Percentiles rank a stretch among this genome's conserved stretches.
These are phyloP conservation scores for Zalaria sp. DNA, from an alignment of 2,329 filamentous ascomycete species.

Conservation along the genomic window DNA sequence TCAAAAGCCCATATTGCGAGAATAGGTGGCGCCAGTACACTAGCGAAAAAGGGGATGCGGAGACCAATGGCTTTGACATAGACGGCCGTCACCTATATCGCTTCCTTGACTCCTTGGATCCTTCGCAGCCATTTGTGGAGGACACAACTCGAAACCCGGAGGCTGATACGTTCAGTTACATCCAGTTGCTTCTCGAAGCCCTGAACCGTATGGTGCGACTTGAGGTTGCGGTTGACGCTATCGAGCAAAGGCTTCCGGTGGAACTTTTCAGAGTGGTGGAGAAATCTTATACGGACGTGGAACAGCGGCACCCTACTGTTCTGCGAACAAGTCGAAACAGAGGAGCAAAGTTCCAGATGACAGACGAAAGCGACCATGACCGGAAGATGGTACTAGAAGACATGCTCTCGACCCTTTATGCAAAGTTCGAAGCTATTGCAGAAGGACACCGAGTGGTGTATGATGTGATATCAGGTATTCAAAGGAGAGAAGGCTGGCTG, in stretches of 20 bases:
- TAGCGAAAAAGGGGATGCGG: conserved; percentile 29
- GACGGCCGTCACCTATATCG: conserved; percentile 42
- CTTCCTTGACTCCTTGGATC: conserved; percentile 44
- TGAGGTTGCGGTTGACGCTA: conserved; percentile 72
- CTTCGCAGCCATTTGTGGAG: conserved; percentile 50
- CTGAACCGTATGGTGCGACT: conserved; percentile 79
- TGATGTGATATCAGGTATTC: conserved; percentile 77
- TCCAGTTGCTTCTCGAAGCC: conserved; percentile 74
- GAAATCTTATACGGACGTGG: conserved; percentile 86
- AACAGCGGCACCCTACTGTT: conserved; percentile 80
- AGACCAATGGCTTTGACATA: conserved; percentile 16
- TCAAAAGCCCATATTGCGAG: conserved; percentile 95
- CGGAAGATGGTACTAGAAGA: conserved; percentile 79
- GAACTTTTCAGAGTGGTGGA: conserved; percentile 90
- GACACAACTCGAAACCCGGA: conserved; percentile 90
- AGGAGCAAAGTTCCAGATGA: conserved; percentile 35
- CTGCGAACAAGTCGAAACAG: conserved; percentile 35
- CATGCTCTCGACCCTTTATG: conserved; percentile 80
- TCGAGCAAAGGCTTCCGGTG: conserved; percentile 85
- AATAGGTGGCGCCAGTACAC: conserved; percentile 82
- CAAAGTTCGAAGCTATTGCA: conserved; percentile 93
- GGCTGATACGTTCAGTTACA: conserved; percentile 87
- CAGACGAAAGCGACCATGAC: conserved; percentile 29
- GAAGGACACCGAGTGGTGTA: conserved; percentile 91
- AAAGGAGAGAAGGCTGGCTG: conserved; percentile 56